A percentile compares a stretch with the other conserved stretches of the same genome.
phyloP scores from a whole-genome alignment of 1,284 basidiomycete species.

The Heimioporus retisporus region DNA sequence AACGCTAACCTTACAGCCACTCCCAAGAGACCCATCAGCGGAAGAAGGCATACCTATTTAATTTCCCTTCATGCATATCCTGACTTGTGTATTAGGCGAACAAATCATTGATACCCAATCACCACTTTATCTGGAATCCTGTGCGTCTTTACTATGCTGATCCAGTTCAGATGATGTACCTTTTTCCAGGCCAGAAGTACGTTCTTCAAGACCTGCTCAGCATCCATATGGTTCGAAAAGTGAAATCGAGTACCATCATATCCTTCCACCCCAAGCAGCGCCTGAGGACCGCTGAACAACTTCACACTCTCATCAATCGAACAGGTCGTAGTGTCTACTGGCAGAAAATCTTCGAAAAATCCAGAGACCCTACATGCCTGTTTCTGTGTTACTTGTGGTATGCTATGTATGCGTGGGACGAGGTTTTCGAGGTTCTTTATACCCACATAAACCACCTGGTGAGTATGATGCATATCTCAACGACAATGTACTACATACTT shows the following conservation, averaged over 20 bases:
- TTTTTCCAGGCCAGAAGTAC: constrained; percentile 35
- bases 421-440: constrained; percentile 58
- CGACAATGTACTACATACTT: background rate
- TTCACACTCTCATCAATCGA: constrained; percentile 52
- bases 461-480: constrained; percentile 13
- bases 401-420: constrained; percentile 67
- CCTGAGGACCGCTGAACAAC: constrained; percentile 47
- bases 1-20: background rate
- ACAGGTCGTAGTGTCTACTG: constrained; percentile 66
- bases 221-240: constrained; percentile 58
- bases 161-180: constrained; percentile 6
- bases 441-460: constrained; percentile 57
- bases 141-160: constrained; percentile 24
- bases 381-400: constrained; percentile 64
- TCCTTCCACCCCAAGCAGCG: constrained; percentile 54
- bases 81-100: constrained; percentile 26
- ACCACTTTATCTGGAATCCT: constrained; percentile 32
- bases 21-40: background rate
- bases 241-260: constrained; percentile 55
- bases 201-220: constrained; percentile 59
- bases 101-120: constrained; percentile 44
- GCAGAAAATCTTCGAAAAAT: constrained; percentile 56
- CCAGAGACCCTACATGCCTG: constrained; percentile 61
- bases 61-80: background rate
- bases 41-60: constrained; percentile 16